Evolutionary conservation across 164 flowering plant genomes (phyloP), one percentile per base, ranked within the genome.

Genomic region (Saururus chinensis): DNA sequence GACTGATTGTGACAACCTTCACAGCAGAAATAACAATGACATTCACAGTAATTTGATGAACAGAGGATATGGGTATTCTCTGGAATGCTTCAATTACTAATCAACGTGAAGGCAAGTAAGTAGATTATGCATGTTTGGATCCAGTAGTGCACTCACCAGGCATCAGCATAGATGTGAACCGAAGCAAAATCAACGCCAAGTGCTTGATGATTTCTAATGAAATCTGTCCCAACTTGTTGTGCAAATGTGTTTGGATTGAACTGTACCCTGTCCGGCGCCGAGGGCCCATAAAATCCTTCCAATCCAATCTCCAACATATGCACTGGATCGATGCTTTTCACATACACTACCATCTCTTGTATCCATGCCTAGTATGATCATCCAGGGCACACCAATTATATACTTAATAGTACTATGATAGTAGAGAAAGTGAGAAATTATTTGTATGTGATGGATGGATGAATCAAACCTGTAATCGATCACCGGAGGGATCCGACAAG

Each of bases 241-340:
- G 92, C 84, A 62, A 70, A 81, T 14, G 87, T 76, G 73, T 88
- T 91, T 30, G 98, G 96, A 63, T 91, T 91, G 75, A 73, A 71
- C 54, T 75, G 83, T 67, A 78, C 81, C 66, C 78, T 85, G 19
- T 77, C 68, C 19, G 84, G 90, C 14, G 87, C 79, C 3, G 96
- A 88, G 40, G 86, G 88, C 53, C 98, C 95, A 70, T 88, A 92
- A 69, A 88, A 92, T 67, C 98, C 98, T 79, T 92, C 98, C 60
- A 82, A 59, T 24, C 96, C 98, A 42, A 88, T 84, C 80, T 83
- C 95, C 53, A 87, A 64, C 68, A 87, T 70, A 68, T 92, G 98
- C 59, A 85, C 82, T 45, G 85, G 83, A 72, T 92, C 98, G 7
- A 88, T 71, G 61, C 82, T 81, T 66, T 92, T 92, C 74, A 87